Evolutionary conservation across 768 basidiomycete species (phyloP), one percentile per base, ranked within the genome.

Genomic region (Gloeostereum incarnatum): DNA sequence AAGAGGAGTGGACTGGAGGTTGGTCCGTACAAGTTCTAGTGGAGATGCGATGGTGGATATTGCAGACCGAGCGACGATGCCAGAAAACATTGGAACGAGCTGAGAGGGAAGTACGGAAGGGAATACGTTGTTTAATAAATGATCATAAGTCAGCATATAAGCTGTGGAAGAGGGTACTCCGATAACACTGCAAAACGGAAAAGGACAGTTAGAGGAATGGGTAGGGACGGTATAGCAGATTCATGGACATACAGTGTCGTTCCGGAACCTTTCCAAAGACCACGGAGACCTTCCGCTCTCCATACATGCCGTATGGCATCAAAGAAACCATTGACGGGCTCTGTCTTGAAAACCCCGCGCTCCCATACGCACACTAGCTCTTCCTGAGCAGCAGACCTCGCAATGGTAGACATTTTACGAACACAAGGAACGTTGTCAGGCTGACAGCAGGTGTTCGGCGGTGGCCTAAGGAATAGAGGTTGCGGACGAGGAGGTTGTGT

Each of bases 91-190:
- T 1, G 96, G 93, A 5, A 74, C 65, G 22, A 75, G 41, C 13
- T 58, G 50, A 2, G 63, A 57, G n/a, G 78, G 66, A 40, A 85
- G 60, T 19, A 86, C 41, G 13, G 73, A 63, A 3, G 83, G 81
- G 8, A 89, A 58, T 27, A 72, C 61, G 31, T 68, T 66, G 38
- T 78, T 73, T 18, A 81, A 61, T 22, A 97, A 74, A 56, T 88
- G 78, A 59, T 97, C 93, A 57, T 98, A 98, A 14, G 89, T 89
- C 42, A 98, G 69, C 76, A 99, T 99, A 59, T 99, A 98, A 21
- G 79, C 69, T 35, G 92, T 89, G 27, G 92, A 77, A 0, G 92
- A 83, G 0, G 96, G 96, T 17, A 98, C 88, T 22, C 86, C 81
- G 51, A 98, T 91, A 26, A 90, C 57, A 36, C 92, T 93, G 45